These are phyloP conservation scores for Parastagonospora nodorum DNA, from an alignment of 2,329 filamentous ascomycete species.

Conservation along the genomic window DNA sequence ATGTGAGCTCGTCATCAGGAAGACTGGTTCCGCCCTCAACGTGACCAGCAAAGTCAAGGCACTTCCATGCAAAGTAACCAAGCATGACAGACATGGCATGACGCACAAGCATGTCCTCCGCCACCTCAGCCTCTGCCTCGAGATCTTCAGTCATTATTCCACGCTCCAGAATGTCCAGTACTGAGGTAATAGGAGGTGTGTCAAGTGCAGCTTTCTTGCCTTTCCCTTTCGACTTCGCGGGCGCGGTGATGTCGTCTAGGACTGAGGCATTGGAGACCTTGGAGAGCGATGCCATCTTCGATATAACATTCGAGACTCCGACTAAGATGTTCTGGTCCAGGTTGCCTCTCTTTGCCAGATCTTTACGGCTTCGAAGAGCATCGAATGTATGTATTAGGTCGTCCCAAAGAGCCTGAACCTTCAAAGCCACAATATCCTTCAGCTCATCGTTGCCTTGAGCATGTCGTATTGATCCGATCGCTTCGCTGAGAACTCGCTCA, in stretches of 20 bases:
- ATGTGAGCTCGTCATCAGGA: constrained; percentile 63
- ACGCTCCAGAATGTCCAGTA: constrained; percentile 74
- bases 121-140: constrained; percentile 71
- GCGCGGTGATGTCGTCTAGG: constrained; percentile 65
- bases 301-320: constrained; percentile 73
- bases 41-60: constrained; percentile 55
- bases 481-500: constrained; percentile 81
- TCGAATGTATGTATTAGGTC: constrained; percentile 75
- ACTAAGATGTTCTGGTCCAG: constrained; percentile 68
- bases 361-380: constrained; percentile 69
- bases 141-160: constrained; percentile 69
- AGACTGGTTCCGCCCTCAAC: constrained; percentile 53
- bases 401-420: constrained; percentile 84
- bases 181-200: constrained; percentile 65
- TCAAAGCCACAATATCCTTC: constrained; percentile 81
- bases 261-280: constrained; percentile 76
- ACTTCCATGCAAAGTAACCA: constrained; percentile 97
- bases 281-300: constrained; percentile 80
- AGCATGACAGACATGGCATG: constrained; percentile 77
- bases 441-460: constrained; percentile 87
- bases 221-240: constrained; percentile 45
- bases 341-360: constrained; percentile 73
- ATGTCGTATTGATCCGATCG: constrained; percentile 79
- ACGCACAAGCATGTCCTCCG: constrained; percentile 78
- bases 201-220: constrained; percentile 30